A percentile compares a stretch with the other conserved stretches of the same genome.
These are phyloP conservation scores for Trichoderma hamatum DNA, from an alignment of 2,329 filamentous ascomycete genomes.

Conservation along the genomic window DNA sequence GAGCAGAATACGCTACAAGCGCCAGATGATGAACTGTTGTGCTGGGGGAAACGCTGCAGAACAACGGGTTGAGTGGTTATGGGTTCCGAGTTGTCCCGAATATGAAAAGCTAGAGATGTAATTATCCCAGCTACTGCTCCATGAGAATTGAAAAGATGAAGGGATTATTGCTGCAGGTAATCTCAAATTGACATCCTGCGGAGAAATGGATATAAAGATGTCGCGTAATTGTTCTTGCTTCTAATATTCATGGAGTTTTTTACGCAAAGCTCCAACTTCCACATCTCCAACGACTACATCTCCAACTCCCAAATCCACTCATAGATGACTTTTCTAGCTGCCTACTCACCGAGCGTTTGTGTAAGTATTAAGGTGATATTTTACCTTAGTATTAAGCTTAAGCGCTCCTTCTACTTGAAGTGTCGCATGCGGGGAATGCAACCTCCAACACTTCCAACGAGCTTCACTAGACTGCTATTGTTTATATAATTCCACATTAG, in stretches of 20 bases:
- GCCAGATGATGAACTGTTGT: background rate
- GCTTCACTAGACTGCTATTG: background rate
- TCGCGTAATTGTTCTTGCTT: background rate
- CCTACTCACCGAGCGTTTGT: background rate
- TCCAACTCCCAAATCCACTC: background rate
- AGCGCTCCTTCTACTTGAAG: slow-evolving; percentile 2
- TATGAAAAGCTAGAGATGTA: background rate
- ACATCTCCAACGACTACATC: background rate
- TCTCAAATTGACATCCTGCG: background rate
- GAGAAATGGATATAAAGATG: background rate
- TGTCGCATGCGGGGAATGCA: slow-evolving; percentile 4
- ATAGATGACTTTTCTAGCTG: background rate
- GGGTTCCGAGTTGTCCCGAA: background rate
- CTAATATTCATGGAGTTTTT: background rate
- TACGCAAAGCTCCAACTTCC: background rate
- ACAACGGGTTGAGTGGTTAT: background rate
- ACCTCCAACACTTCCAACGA: background rate
- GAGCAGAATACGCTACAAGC: background rate
- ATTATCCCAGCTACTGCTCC: background rate
- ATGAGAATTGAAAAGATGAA: background rate
- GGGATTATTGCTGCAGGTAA: background rate
- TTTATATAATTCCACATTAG: background rate
- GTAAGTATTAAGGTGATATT: background rate
- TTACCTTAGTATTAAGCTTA: slow-evolving; percentile 24
- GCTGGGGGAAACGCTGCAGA: background rate